Conservation (phyloP, 2,329 filamentous ascomycete species). For the Epichloe hybrida region DNA sequence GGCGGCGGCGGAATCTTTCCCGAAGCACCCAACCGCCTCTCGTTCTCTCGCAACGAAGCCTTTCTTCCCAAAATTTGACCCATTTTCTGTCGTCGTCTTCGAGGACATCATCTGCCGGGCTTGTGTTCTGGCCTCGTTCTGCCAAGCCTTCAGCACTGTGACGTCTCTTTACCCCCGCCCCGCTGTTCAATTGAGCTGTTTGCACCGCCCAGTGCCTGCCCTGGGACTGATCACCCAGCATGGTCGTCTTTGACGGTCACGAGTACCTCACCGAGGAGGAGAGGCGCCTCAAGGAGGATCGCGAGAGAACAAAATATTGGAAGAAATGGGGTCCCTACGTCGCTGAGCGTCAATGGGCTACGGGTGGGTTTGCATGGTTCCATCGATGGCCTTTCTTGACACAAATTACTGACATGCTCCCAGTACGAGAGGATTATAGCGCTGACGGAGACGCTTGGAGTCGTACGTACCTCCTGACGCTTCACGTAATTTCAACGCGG, state of each 20-base stretch:
- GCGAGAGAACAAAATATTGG: constrained; percentile 79
- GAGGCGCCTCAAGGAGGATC: constrained; percentile 75
- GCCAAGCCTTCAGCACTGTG: background rate
- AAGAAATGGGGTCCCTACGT: constrained; percentile 97
- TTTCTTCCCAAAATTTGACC: background rate
- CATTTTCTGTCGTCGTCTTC: background rate
- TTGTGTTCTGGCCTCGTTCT: background rate
- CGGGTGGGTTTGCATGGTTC: constrained; percentile 42
- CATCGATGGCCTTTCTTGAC: background rate
- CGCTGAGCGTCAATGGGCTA: constrained; percentile 90
- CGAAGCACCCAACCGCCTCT: background rate
- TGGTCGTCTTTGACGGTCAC: constrained; percentile 84
- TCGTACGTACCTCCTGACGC: constrained; percentile 43
- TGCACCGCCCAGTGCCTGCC: constrained; percentile 6
- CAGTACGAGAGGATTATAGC: constrained; percentile 79
- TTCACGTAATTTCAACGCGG: constrained; percentile 4
- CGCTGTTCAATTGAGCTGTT: constrained; percentile 2
- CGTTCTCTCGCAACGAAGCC: background rate
- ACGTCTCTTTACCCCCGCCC: background rate
- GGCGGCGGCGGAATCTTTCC: background rate
- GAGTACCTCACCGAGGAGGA: constrained; percentile 85
- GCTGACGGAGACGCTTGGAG: constrained; percentile 91
- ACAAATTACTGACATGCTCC: constrained; percentile 12
- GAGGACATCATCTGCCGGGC: background rate
- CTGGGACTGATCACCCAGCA: constrained; percentile 25